These are phyloP conservation scores for Vitis riparia DNA, from an alignment of 164 flowering plant species.

Conservation along the genomic window DNA sequence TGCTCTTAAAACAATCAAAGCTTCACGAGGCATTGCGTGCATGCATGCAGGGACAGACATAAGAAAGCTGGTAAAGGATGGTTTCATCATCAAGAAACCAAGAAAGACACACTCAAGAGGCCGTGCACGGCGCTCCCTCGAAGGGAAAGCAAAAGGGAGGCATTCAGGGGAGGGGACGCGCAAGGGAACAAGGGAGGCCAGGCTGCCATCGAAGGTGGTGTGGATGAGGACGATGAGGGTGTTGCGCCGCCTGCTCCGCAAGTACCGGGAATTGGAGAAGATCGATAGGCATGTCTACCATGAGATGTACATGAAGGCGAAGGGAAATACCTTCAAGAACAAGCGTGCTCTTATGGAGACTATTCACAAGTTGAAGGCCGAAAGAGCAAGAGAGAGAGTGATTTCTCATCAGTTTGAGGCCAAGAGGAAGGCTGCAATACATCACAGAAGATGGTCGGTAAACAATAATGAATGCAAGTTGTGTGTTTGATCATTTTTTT, in stretches of 20 bases:
- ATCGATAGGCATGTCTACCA: constrained; percentile 35
- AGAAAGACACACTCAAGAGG: constrained; percentile 37
- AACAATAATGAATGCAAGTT: no score
- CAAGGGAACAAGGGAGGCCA: constrained; percentile 39
- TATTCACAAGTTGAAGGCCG: constrained; percentile 33
- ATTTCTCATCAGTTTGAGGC: constrained; percentile 27
- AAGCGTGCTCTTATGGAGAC: constrained; percentile 38
- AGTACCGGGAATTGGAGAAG: constrained; percentile 30
- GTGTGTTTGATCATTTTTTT: no score
- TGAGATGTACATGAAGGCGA: constrained; percentile 38
- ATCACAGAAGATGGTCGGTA: neutral
- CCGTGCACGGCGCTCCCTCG: constrained; percentile 23
- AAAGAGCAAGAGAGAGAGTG: constrained; percentile 29
- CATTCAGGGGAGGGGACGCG: constrained; percentile 40
- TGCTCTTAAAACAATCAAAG: no score
- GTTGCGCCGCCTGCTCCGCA: constrained; percentile 30
- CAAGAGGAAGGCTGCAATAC: constrained; percentile 14
- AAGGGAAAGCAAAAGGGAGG: constrained; percentile 35
- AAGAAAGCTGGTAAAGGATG: constrained; percentile 40
- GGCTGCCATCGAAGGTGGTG: constrained; percentile 31
- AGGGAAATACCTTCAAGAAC: constrained; percentile 43
- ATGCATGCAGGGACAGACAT: constrained; percentile 25
- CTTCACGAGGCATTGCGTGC: no score
- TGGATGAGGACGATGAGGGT: constrained; percentile 43
- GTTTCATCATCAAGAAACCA: constrained; percentile 34